These are phyloP conservation scores for Camelina sativa DNA, from an alignment of 345 rosid species.

Conservation along the genomic window DNA sequence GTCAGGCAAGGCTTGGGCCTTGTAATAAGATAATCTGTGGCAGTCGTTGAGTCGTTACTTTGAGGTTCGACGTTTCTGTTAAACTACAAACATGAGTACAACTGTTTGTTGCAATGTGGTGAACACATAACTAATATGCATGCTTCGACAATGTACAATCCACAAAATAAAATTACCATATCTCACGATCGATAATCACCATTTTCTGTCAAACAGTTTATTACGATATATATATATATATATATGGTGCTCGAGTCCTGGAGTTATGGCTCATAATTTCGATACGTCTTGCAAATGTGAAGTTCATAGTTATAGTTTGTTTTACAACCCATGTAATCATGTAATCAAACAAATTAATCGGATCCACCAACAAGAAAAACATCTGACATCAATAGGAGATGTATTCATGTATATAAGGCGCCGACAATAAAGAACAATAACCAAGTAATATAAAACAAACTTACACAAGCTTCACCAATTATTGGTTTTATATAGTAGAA, in stretches of 20 bases:
- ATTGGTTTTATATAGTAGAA: neutral
- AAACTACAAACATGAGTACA: neutral
- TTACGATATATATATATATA: neutral
- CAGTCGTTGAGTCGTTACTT: neutral
- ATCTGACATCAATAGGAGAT: neutral
- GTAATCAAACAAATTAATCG: neutral
- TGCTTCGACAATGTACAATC: neutral
- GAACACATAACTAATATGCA: neutral
- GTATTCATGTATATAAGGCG: neutral
- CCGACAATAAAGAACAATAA: neutral
- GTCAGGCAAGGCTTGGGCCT: too few relatives aligned
- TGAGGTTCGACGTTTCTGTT: neutral
- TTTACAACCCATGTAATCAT: neutral
- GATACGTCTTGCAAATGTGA: neutral
- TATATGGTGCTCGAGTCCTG: neutral
- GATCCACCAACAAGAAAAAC: neutral
- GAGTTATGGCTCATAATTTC: neutral
- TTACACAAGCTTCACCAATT: neutral
- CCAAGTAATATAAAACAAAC: too few relatives aligned
- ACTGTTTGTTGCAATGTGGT: neutral
- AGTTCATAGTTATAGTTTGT: neutral
- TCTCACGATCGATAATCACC: constrained; percentile 4
- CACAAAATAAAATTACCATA: neutral
- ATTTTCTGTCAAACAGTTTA: neutral
- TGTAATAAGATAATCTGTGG: too few relatives aligned